Evolutionary conservation across 495 filamentous ascomycete genomes (phyloP), one percentile per base, ranked within the genome.

Genomic region (Elasticomyces elasticus): DNA sequence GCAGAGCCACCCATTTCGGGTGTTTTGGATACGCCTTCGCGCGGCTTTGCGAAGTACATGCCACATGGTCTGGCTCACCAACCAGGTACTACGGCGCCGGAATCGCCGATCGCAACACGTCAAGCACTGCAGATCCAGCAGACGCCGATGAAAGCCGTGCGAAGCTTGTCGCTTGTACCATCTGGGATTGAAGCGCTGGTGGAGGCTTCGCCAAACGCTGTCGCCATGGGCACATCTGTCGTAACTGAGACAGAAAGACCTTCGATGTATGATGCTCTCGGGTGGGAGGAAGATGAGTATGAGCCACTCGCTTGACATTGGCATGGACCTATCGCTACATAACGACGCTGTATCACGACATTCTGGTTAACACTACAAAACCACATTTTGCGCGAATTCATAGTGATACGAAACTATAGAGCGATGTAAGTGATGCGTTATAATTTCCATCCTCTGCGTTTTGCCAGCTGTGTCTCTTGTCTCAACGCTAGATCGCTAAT

Each of bases 251-350:
- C 40, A 41, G 20, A 30, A 26, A 67, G 72, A 62, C 42, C 41
- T 20, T 72, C 70, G 17, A 85, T 95, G 43, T 94, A 85, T 63
- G 79, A 83, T 66, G 70, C 72, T 31, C 65, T 92, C 45, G 84
- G 88, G 43, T 87, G 89, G 89, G 83, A 91, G 60, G 82, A 91
- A 60, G 82, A 84, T 56, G 74, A 47, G 7, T 58, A 79, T 54
- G 81, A 76, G 62, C 65, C 69, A 20, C 52, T 55, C 7, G 31
- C 51, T 49, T 59, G 50, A 40, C n/a, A n/a, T n/a, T n/a, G n/a
- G n/a, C n/a, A n/a, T n/a, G n/a, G n/a, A n/a, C n/a, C n/a, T n/a
- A n/a, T n/a, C n/a, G n/a, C n/a, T n/a, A n/a, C n/a, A n/a, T n/a
- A n/a, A n/a, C n/a, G n/a, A n/a, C n/a, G n/a, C n/a, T n/a, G n/a